phyloP scores from a whole-genome alignment of 2,329 filamentous ascomycete genomes.

The Clathrospora elynae region DNA sequence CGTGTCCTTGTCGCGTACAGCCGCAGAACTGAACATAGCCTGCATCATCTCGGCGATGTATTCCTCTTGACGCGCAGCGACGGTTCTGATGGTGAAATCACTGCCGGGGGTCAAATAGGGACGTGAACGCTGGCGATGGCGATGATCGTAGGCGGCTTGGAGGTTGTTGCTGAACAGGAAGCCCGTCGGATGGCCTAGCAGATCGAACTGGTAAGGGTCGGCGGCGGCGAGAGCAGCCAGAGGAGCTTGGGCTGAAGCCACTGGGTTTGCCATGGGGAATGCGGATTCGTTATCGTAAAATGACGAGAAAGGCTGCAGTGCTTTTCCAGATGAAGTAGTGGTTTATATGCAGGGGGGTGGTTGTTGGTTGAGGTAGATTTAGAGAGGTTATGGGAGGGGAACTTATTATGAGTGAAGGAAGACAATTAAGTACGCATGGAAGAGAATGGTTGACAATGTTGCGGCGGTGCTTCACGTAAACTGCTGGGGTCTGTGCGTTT shows the following conservation, averaged over 20 bases:
- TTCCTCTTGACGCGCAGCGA: not conserved
- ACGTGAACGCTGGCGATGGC: not conserved
- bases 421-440: too few relatives aligned
- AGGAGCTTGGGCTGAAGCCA: not conserved
- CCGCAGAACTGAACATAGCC: conserved; percentile 3
- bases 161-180: not conserved
- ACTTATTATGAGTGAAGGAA: too few relatives aligned
- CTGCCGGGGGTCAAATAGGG: not conserved
- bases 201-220: not conserved
- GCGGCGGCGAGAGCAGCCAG: not conserved
- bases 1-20: not conserved
- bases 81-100: conserved; percentile 9
- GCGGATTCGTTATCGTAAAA: too few relatives aligned
- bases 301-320: too few relatives aligned
- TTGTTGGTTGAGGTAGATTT: too few relatives aligned
- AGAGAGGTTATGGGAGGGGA: too few relatives aligned
- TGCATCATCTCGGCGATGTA: conserved; percentile 9
- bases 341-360: too few relatives aligned
- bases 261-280: not conserved
- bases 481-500: too few relatives aligned
- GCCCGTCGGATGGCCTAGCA: not conserved
- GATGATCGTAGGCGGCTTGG: not conserved
- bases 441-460: too few relatives aligned
- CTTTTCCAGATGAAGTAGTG: too few relatives aligned
- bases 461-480: too few relatives aligned